Evolutionary conservation across 345 rosid species (phyloP).

Genomic region (Populus simonii): DNA sequence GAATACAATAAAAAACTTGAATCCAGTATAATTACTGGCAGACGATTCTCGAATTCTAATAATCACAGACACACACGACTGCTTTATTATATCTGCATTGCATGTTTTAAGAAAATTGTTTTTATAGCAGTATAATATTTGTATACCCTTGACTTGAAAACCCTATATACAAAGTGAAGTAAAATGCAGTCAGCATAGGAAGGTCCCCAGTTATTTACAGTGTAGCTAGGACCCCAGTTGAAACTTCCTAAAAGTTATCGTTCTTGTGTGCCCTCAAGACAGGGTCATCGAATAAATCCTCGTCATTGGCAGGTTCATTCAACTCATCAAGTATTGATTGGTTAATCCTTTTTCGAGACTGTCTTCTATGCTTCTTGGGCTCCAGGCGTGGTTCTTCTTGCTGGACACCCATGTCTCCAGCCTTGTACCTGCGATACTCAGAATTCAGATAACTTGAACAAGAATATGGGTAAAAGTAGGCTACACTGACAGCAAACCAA

Average conservation of each 20-base stretch:
- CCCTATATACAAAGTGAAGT: too few relatives aligned
- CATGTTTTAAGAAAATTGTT: too few relatives aligned
- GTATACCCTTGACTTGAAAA: too few relatives aligned
- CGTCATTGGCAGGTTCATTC: slow-evolving; percentile 57
- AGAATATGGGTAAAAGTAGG: neutral
- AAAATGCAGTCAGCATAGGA: too few relatives aligned
- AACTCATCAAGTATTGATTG: slow-evolving; percentile 59
- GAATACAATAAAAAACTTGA: too few relatives aligned
- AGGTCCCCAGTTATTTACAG: neutral
- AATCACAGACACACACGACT: too few relatives aligned
- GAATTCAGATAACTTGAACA: neutral
- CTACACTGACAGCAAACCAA: neutral
- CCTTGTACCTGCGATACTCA: slow-evolving; percentile 56
- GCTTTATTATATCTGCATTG: too few relatives aligned
- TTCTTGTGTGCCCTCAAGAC: slow-evolving; percentile 47
- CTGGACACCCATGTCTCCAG: slow-evolving; percentile 70
- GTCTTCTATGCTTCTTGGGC: slow-evolving; percentile 79
- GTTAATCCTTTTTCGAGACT: slow-evolving; percentile 70
- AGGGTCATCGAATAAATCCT: slow-evolving; percentile 46
- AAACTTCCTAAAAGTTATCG: slow-evolving; percentile 29
- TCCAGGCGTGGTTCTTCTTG: slow-evolving; percentile 83
- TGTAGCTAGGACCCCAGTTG: neutral
- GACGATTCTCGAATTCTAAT: too few relatives aligned
- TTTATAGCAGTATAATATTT: too few relatives aligned
- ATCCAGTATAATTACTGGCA: too few relatives aligned